Conservation (phyloP, 169 alveolate genomes). For the Condylostoma magnum region DNA sequence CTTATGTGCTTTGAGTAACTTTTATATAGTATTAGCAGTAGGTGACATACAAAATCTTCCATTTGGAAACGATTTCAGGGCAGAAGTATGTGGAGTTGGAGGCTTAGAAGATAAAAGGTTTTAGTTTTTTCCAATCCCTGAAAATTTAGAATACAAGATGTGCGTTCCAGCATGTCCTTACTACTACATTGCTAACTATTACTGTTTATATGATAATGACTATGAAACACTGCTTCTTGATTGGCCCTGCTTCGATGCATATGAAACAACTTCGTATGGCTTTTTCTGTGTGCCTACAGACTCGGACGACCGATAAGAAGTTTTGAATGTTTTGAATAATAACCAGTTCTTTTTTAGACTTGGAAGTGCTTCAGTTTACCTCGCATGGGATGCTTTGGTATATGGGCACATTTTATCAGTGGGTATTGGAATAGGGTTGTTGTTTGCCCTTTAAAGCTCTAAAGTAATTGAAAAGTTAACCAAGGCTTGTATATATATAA, state of each 20-base stretch:
- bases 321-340: neutral
- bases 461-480: neutral
- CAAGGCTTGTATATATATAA: neutral
- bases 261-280: slow-evolving; percentile 17
- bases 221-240: neutral
- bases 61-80: slow-evolving; percentile 9
- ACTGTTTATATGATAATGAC: slow-evolving; percentile 13
- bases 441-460: neutral
- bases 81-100: slow-evolving; percentile 13
- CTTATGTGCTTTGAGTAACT: too few relatives aligned
- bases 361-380: neutral
- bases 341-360: neutral
- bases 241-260: slow-evolving; percentile 25
- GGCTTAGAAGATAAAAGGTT: slow-evolving; percentile 3
- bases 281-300: slow-evolving; percentile 20
- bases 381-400: neutral
- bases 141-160: neutral
- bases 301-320: neutral
- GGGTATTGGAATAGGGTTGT: neutral
- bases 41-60: slow-evolving; percentile 4
- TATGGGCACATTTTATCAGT: neutral
- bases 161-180: slow-evolving; percentile 31
- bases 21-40: neutral
- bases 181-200: slow-evolving; percentile 8
- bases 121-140: slow-evolving; percentile 10